Conservation (phyloP, 1,284 basidiomycete genomes). For the Retiboletus flavoniger region DNA sequence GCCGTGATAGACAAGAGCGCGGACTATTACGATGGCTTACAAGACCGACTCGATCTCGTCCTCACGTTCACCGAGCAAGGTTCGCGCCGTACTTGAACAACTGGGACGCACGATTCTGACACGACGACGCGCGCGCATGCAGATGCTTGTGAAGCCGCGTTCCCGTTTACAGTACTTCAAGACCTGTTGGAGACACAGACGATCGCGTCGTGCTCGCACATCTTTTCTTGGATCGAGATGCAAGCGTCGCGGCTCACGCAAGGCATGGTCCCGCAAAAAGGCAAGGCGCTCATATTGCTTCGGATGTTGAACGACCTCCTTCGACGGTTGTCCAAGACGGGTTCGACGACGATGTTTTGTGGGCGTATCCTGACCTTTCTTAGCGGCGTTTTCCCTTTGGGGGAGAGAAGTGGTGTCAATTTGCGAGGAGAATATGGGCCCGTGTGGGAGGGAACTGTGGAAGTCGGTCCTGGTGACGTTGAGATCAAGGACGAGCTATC, state of each 20-base stretch:
- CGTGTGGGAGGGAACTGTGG: constrained; percentile 68
- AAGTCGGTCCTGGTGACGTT: constrained; percentile 30
- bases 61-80: constrained; percentile 73
- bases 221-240: constrained; percentile 82
- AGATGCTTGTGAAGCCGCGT: constrained; percentile 54
- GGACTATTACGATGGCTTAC: constrained; percentile 61
- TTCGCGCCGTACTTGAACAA: constrained; percentile 39
- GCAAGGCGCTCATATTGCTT: constrained; percentile 81
- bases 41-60: constrained; percentile 64
- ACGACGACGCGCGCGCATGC: neutral
- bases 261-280: constrained; percentile 79
- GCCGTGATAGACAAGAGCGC: constrained; percentile 48
- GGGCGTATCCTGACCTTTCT: constrained; percentile 86
- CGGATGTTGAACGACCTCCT: constrained; percentile 86
- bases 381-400: constrained; percentile 81
- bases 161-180: constrained; percentile 66
- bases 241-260: constrained; percentile 64
- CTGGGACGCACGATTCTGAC: constrained; percentile 17
- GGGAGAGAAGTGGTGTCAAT: constrained; percentile 89
- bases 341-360: constrained; percentile 79
- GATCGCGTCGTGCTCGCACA: constrained; percentile 74
- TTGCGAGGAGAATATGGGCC: constrained; percentile 82
- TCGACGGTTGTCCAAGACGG: constrained; percentile 80
- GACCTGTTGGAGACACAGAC: constrained; percentile 81
- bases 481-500: constrained; percentile 31